Evolutionary conservation across 2,329 filamentous ascomycete genomes (phyloP).

Genomic region (Decorospora gaudefroyi): DNA sequence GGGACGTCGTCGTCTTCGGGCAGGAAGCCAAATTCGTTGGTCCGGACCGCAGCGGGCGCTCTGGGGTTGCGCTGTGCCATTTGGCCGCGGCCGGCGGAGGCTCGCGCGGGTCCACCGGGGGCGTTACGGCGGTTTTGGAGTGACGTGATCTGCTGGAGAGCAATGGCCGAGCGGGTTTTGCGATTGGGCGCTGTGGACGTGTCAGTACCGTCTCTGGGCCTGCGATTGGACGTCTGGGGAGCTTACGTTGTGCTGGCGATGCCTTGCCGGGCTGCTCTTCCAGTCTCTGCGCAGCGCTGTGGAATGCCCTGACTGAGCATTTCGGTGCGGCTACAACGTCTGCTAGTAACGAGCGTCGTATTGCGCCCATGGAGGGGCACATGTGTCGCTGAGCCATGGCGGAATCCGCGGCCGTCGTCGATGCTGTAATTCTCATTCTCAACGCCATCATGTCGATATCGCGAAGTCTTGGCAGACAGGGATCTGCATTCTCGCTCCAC

Average conservation of each 20-base stretch:
- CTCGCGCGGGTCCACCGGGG: constrained; percentile 26
- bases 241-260: constrained; percentile 18
- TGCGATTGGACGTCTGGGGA: constrained; percentile 1
- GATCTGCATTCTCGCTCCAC: constrained; percentile 15
- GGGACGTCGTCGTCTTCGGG: constrained; percentile 2
- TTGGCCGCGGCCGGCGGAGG: constrained; percentile 30
- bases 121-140: constrained; percentile 31
- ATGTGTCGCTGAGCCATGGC: constrained; percentile 45
- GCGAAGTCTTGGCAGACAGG: constrained; percentile 37
- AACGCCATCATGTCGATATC: constrained; percentile 37
- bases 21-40: constrained; percentile 9
- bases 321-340: constrained; percentile 27
- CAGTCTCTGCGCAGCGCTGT: constrained; percentile 30
- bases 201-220: constrained; percentile 15
- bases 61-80: constrained; percentile 9
- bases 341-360: constrained; percentile 29
- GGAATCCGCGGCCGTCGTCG: constrained; percentile 22
- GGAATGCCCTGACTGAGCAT: constrained; percentile 32
- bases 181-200: constrained; percentile 22
- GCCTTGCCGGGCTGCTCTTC: constrained; percentile 30
- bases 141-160: constrained; percentile 31
- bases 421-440: constrained; percentile 15
- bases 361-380: constrained; percentile 41
- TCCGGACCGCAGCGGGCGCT: neutral
- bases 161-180: constrained; percentile 30